Evolutionary conservation across 1,139 yeast species (phyloP), one percentile per base, ranked within the genome.

Genomic region (Suhomyces yuchorum): DNA sequence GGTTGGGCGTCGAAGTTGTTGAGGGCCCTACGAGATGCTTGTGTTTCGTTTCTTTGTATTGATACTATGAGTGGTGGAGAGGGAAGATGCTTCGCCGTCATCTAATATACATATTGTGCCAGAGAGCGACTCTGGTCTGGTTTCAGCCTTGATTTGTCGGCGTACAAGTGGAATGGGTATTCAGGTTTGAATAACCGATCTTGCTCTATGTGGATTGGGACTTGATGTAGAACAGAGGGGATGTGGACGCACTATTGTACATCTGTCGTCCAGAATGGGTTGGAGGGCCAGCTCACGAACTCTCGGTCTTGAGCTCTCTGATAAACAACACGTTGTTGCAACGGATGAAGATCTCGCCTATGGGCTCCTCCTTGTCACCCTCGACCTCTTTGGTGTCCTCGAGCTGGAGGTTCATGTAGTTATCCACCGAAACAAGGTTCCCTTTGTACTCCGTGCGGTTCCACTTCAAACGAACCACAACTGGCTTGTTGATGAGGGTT

Each of bases 391-490:
- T 79, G 1, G 96, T 85, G 32, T 84, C 80, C 37, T 80, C 84
- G 37, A 93, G 71, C 62, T 90, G 92, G 35, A 93, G 58, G 61
- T 93, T 95, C 93, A 95, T 93, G 69, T 93, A 95, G 58, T 90
- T 89, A 64, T 93, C 99, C 24, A 90, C 87, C 1, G 96, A 84
- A 14, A 84, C 70, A 42, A 93, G 76, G n/a, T 67, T 78, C 1
- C 99, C 99, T 51, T 73, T 78, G 68, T 93, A 93, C 63, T 91
- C 96, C n/a, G 96, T 87, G 55, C 81, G 82, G 62, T 91, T 93
- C 87, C 97, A 95, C 66, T 93, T 93, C 53, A 93, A 78, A 47
- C 93, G 81, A n/a, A 93, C 96, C n/a, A 85, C 70, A 14, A 93
- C 91, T 19, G 72, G 73, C 52, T 84, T 78, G 49, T 86, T 85